Percentiles rank a stretch among this genome's conserved stretches.
phyloP scores from a whole-genome alignment of 2,329 filamentous ascomycete genomes.

The Xylaria sp. region DNA sequence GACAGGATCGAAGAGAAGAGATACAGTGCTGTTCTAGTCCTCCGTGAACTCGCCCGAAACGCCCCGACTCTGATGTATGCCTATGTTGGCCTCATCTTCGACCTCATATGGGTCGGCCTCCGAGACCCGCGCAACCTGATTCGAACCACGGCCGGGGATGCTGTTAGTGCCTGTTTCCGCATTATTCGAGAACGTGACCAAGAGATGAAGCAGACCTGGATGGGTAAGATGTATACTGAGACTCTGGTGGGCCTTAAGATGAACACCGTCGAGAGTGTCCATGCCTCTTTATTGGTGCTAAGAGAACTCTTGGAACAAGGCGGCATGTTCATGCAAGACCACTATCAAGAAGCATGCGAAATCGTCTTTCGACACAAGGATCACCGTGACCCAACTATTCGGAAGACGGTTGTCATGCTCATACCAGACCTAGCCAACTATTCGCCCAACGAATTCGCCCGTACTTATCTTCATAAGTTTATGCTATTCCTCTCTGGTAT shows the following conservation, averaged over 20 bases:
- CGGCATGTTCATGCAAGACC: constrained; percentile 98
- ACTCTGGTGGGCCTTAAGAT: constrained; percentile 81
- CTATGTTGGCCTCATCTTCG: constrained; percentile 94
- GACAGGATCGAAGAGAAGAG: constrained; percentile 92
- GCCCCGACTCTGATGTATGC: constrained; percentile 95
- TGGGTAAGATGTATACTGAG: constrained; percentile 90
- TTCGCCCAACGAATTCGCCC: constrained; percentile 87
- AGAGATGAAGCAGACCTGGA: constrained; percentile 86
- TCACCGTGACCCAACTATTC: constrained; percentile 86
- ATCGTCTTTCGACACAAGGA: constrained; percentile 93
- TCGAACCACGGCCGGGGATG: constrained; percentile 88
- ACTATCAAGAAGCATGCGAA: constrained; percentile 92
- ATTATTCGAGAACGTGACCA: constrained; percentile 95
- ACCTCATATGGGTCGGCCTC: constrained; percentile 94
- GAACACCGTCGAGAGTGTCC: constrained; percentile 85
- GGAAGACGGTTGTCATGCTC: constrained; percentile 87
- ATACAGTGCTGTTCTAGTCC: constrained; percentile 90
- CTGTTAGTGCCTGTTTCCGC: constrained; percentile 93
- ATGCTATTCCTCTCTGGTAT: constrained; percentile 96
- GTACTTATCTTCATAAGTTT: constrained; percentile 89
- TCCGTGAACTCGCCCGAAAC: constrained; percentile 90
- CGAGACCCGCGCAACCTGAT: constrained; percentile 92
- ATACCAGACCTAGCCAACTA: constrained; percentile 95
- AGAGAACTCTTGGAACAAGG: constrained; percentile 94
- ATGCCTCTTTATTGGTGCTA: constrained; percentile 92